Evolutionary conservation across 1,284 basidiomycete genomes (phyloP), one percentile per base, ranked within the genome.

Genomic region (Flammula alnicola): DNA sequence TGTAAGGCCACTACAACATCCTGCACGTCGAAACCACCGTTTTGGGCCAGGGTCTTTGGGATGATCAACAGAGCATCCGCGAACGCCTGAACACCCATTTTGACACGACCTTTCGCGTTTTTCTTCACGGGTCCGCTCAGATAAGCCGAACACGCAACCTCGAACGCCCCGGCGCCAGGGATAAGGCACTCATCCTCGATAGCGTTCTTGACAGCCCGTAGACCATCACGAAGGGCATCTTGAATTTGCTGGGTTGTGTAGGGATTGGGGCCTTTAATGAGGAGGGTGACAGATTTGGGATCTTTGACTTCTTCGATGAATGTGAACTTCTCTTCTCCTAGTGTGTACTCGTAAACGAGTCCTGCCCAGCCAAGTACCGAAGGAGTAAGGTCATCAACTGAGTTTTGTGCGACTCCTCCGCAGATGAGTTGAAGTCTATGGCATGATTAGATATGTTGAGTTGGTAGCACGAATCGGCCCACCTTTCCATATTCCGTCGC

Each of bases 251-350:
- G 85, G 62, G 91, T 98, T 41, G 96, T 99, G 76, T 99, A 93
- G 5, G 88, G 80, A 72, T 99, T 99, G 50, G 96, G 97, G n/a
- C 94, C 95, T 73, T 98, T 98, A 78, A 99, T 93, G 54, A 99
- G 80, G 49, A 99, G 80, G 5, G 97, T 99, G 30, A 98, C 97
- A 54, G 87, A 91, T 80, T 94, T 95, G n/a, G 97, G 96, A 52
- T 91, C 86, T 71, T 90, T 93, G 68, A 97, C 95, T 56, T 99
- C 93, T 71, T 99, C 97, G 40, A 99, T 81, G 69, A 99, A 99
- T 0, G 97, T 99, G 73, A 84, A 99, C 70, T 99, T 99, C 68
- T 99, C 97, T 73, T 99, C 97, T 58, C 97, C 96, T 20, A 99
- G 83, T 7, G 96, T 98, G 72, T 99, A 95, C 73, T 99, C 97